A percentile compares a stretch with the other conserved stretches of the same genome.
Conservation (phyloP, 1,284 basidiomycete species). For the Boletus holoroseus region DNA sequence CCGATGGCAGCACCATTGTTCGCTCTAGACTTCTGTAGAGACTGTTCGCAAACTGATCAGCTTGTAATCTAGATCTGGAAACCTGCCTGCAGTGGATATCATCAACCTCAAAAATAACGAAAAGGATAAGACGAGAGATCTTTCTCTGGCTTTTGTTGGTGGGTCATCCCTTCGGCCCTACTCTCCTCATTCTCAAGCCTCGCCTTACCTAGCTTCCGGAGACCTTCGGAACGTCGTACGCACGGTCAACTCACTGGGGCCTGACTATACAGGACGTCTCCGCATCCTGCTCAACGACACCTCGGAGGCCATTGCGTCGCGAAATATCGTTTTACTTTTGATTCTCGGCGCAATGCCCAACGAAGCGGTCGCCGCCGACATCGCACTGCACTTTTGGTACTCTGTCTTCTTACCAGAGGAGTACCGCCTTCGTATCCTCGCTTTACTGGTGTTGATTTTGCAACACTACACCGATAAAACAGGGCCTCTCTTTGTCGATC, state of each 20-base stretch:
- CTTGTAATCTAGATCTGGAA: constrained; percentile 8
- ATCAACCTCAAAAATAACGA: constrained; percentile 40
- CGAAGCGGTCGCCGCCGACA: constrained; percentile 32
- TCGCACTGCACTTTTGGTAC: constrained; percentile 43
- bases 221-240: constrained; percentile 26
- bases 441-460: constrained; percentile 13
- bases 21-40: background rate
- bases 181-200: constrained; percentile 1
- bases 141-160: constrained; percentile 36
- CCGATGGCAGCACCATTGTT: constrained; percentile 12
- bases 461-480: constrained; percentile 16
- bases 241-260: constrained; percentile 22
- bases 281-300: constrained; percentile 37
- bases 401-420: constrained; percentile 36
- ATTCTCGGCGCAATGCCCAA: constrained; percentile 34
- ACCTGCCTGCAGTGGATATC: constrained; percentile 32
- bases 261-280: constrained; percentile 22
- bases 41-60: background rate
- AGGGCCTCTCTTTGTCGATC: constrained; percentile 14
- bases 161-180: constrained; percentile 10
- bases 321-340: constrained; percentile 37
- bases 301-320: constrained; percentile 23
- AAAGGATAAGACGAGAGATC: constrained; percentile 32
- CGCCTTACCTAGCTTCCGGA: constrained; percentile 13
- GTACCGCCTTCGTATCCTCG: constrained; percentile 26